phyloP scores from a whole-genome alignment of 2,329 filamentous ascomycete genomes.

The Exophiala sideris region DNA sequence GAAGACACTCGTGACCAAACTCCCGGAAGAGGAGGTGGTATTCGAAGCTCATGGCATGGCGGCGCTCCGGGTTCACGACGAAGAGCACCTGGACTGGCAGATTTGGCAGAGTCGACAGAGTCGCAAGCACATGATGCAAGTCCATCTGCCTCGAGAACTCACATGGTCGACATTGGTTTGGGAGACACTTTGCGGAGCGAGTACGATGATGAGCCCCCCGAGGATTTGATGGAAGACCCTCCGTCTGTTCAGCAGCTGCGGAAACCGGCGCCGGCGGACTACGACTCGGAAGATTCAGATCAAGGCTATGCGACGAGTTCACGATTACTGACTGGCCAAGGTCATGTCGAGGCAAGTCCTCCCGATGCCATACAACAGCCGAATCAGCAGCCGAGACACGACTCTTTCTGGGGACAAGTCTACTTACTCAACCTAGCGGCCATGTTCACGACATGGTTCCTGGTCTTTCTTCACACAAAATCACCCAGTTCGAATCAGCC shows the following conservation, averaged over 20 bases:
- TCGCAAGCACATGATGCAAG: conserved; percentile 51
- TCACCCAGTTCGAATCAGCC: conserved; percentile 64
- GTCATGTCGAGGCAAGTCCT: conserved; percentile 51
- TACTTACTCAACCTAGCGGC: conserved; percentile 81
- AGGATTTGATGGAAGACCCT: conserved; percentile 48
- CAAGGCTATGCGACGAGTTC: conserved; percentile 39
- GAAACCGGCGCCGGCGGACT: conserved; percentile 39
- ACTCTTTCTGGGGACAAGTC: conserved; percentile 86
- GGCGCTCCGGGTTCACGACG: conserved; percentile 42
- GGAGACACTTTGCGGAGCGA: conserved; percentile 59
- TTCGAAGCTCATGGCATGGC: conserved; percentile 57
- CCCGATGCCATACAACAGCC: conserved; percentile 58
- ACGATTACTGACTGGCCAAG: conserved; percentile 38
- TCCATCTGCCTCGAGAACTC: conserved; percentile 44
- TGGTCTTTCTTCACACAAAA: conserved; percentile 86
- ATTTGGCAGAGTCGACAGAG: conserved; percentile 34
- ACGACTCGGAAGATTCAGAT: conserved; percentile 49
- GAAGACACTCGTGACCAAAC: conserved; percentile 37
- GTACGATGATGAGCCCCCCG: conserved; percentile 40
- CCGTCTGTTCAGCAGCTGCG: conserved; percentile 58
- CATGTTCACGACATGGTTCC: conserved; percentile 80
- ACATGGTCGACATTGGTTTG: conserved; percentile 82
- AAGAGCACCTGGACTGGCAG: conserved; percentile 36
- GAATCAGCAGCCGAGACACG: conserved; percentile 72
- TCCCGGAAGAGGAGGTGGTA: conserved; percentile 47